phyloP scores from a whole-genome alignment of 352 stramenopile species.

The Globisporangium orthogonon region DNA sequence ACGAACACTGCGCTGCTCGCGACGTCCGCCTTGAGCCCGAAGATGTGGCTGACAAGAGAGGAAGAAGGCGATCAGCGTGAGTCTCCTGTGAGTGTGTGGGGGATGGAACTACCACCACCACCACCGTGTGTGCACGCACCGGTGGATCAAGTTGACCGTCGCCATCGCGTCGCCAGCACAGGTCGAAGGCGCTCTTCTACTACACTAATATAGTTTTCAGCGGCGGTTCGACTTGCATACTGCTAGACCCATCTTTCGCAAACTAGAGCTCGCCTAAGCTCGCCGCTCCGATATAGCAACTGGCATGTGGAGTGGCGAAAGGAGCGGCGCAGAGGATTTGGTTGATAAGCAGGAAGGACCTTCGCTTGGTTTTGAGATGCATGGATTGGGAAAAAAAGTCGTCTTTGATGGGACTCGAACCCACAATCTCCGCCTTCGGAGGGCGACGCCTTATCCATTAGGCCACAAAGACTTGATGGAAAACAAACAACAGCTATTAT shows the following conservation, averaged over 20 bases:
- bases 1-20: conserved; percentile 77
- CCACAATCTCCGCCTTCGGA: conserved; percentile 19
- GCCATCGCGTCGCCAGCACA: conserved; percentile 15
- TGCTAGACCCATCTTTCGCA: no score
- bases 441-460: conserved; percentile 17
- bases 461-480: conserved; percentile 7
- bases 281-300: no score
- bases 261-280: no score
- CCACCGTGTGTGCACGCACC: conserved; percentile 10
- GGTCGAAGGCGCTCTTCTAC: no score
- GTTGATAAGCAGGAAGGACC: no score
- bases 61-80: background rate
- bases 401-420: conserved; percentile 17
- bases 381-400: conserved; percentile 1
- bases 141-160: conserved; percentile 36
- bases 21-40: conserved; percentile 87
- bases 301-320: no score
- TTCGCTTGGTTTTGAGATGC: no score
- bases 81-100: background rate
- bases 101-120: background rate
- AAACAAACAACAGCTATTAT: no score
- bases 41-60: conserved; percentile 62
- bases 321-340: no score
- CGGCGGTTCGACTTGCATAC: no score
- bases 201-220: no score